Percentiles rank a stretch among this genome's conserved stretches.
Evolutionary conservation across 768 basidiomycete genomes (phyloP).

Genomic region (Phylloporus sp.): DNA sequence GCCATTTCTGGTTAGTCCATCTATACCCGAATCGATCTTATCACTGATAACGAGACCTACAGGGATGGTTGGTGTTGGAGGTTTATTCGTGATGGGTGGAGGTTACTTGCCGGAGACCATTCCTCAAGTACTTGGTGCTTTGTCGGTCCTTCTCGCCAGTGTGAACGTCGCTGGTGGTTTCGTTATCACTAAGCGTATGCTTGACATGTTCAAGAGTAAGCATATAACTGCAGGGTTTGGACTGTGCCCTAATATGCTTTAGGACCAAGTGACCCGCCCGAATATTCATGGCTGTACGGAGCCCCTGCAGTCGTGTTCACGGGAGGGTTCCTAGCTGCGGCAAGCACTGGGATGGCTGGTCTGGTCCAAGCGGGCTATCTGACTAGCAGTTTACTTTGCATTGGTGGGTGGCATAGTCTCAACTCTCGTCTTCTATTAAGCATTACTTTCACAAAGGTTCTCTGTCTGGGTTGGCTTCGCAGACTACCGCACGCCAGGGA

Average conservation of each 20-base stretch:
- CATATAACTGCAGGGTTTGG: background rate
- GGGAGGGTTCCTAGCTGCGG: slow-evolving; percentile 77
- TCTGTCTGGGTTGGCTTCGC: slow-evolving; percentile 73
- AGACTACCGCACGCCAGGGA: slow-evolving; percentile 81
- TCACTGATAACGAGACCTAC: background rate
- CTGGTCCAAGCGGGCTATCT: slow-evolving; percentile 87
- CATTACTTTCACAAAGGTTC: slow-evolving; percentile 46
- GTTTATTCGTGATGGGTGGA: slow-evolving; percentile 89
- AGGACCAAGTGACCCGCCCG: slow-evolving; percentile 83
- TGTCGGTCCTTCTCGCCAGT: slow-evolving; percentile 83
- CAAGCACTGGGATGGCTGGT: slow-evolving; percentile 80
- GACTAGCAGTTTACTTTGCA: slow-evolving; percentile 82
- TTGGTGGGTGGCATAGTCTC: slow-evolving; percentile 43
- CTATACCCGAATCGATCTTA: slow-evolving; percentile 6
- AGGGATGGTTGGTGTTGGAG: slow-evolving; percentile 80
- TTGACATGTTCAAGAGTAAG: slow-evolving; percentile 88
- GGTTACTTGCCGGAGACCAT: slow-evolving; percentile 79
- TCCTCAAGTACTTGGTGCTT: slow-evolving; percentile 73
- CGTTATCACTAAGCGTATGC: slow-evolving; percentile 86
- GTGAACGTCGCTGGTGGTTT: slow-evolving; percentile 89
- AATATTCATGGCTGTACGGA: slow-evolving; percentile 80
- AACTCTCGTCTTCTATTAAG: background rate
- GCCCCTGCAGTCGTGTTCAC: slow-evolving; percentile 79
- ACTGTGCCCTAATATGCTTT: slow-evolving; percentile 5
- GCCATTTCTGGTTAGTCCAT: slow-evolving; percentile 67